Percentiles rank a stretch among this genome's conserved stretches.
Evolutionary conservation across 1,139 yeast genomes (phyloP).

Genomic region (Geotrichum macrosporum): DNA sequence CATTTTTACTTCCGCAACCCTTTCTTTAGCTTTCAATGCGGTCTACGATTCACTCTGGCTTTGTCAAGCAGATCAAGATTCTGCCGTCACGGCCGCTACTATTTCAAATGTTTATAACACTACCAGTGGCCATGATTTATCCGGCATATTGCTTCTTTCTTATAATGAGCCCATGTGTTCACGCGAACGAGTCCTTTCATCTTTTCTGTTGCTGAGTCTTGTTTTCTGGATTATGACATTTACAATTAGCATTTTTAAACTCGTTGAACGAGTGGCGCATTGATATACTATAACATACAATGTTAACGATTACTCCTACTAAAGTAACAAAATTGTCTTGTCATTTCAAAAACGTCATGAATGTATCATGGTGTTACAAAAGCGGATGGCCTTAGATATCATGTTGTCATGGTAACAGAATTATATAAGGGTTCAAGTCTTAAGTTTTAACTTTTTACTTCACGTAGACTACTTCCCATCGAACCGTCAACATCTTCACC

Average conservation of each 20-base stretch:
- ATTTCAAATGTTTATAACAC: no score
- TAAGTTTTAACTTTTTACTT: neutral
- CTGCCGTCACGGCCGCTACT: no score
- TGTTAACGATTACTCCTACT: no score
- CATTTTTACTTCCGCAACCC: constrained; percentile 86
- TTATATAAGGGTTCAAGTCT: neutral
- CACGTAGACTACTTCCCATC: no score
- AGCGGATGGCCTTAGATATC: neutral
- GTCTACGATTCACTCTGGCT: constrained; percentile 80
- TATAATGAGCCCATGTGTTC: constrained; percentile 52
- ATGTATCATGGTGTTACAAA: neutral
- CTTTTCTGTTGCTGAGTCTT: constrained; percentile 70
- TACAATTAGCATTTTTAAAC: constrained; percentile 76
- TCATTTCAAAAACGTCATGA: no score
- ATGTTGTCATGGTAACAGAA: neutral
- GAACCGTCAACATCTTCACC: constrained; percentile 1
- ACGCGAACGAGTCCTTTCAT: constrained; percentile 73
- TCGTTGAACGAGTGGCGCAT: constrained; percentile 61
- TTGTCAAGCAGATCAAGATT: constrained; percentile 43
- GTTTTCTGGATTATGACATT: constrained; percentile 83
- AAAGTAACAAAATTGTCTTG: no score
- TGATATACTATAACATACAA: neutral
- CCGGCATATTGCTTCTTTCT: constrained; percentile 28
- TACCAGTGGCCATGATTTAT: no score
- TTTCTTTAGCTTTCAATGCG: constrained; percentile 79